Evolutionary conservation across 2,329 filamentous ascomycete genomes (phyloP), one percentile per base, ranked within the genome.

Genomic region (Akanthomyces uredinophilus): DNA sequence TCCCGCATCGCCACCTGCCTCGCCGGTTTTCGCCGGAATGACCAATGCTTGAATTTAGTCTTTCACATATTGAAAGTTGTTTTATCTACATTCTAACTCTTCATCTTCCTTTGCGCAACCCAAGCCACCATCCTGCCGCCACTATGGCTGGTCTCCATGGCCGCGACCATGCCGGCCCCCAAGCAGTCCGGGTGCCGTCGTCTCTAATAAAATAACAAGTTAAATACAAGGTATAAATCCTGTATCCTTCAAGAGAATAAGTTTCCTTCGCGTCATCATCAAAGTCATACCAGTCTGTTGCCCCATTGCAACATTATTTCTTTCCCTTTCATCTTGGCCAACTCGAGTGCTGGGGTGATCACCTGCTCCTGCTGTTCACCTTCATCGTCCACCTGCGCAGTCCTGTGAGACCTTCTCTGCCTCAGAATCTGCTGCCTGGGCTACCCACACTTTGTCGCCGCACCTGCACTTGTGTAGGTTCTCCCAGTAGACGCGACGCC

Each of bases 361-460:
- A 61, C 59, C 50, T 61, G 59, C 43, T 24, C 43, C 22, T 56
- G 18, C 18, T 22, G 11, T 22, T 32, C 59, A 61, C 50, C 41
- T 43, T 55, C 29, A 37, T 24, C 24, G 41, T 41, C 43, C 59
- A 50, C 59, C 59, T 50, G 35, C 22, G 37, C 58, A 46, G 16
- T n/a, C 22, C 20, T 61, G 59, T 50, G 51, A 61, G 58, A 22
- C 50, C 50, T 55, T 7, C 24, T 32, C 24, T 41, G 20, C 29
- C n/a, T 22, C 35, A 41, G 6, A 43, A 18, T 43, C 57, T 50
- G 46, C 39, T 60, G 47, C 57, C 22, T 32, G n/a, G 1, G 13
- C 18, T 43, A 27, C 29, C 59, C 59, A 54, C 59, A 50, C 41
- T 37, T 37, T 61, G 43, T 55, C 51, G 29, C 35, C 35, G 49